Conservation (phyloP, 345 rosid species). For the Reutealis trisperma region DNA sequence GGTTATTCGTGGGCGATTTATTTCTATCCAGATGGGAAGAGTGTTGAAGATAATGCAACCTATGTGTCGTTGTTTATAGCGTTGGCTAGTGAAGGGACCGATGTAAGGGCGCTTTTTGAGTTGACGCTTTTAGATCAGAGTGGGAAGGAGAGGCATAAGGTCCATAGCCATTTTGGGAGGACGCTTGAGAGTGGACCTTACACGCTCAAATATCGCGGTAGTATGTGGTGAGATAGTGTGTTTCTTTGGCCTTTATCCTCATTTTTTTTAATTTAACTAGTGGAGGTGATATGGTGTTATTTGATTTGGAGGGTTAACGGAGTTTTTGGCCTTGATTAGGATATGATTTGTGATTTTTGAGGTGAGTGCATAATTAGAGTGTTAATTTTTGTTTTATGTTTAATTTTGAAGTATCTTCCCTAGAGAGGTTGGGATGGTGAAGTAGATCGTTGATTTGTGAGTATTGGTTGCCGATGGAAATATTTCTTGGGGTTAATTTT, state of each 20-base stretch:
- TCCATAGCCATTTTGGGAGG: slow-evolving; percentile 32
- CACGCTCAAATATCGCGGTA: slow-evolving; percentile 26
- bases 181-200: slow-evolving; percentile 28
- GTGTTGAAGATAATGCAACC: slow-evolving; percentile 21
- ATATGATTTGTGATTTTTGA: background rate
- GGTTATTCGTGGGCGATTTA: slow-evolving; percentile 33
- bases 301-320: background rate
- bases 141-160: slow-evolving; percentile 31
- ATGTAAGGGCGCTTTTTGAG: slow-evolving; percentile 32
- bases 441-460: background rate
- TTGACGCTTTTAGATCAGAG: slow-evolving; percentile 32
- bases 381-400: background rate
- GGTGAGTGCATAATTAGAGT: background rate
- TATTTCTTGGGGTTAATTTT: background rate
- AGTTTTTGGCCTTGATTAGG: no score
- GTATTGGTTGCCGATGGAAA: background rate
- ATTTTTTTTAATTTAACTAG: background rate
- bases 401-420: background rate
- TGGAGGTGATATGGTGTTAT: background rate
- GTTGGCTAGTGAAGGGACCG: slow-evolving; percentile 30
- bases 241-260: no score
- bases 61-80: slow-evolving; percentile 34
- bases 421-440: background rate
- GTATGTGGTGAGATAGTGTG: slow-evolving; percentile 19
- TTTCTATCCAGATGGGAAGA: slow-evolving; percentile 33